Conservation (phyloP, 1,284 basidiomycete species). For the Bjerkandera adusta region DNA sequence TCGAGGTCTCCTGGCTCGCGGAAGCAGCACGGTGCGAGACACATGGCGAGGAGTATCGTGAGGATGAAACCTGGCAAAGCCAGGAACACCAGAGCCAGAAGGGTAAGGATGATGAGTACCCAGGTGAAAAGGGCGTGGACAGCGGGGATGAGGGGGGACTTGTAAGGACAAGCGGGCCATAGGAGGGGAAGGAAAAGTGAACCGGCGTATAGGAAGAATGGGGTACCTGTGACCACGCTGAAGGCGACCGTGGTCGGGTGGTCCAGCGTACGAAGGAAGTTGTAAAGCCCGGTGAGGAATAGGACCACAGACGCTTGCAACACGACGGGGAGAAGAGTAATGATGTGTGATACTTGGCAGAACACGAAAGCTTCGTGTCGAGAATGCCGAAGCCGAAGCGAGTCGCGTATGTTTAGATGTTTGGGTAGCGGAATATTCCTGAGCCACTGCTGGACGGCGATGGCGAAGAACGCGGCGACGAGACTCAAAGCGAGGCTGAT, state of each 20-base stretch:
- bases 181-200: constrained; percentile 9
- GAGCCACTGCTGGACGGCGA: constrained; percentile 16
- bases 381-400: constrained; percentile 18
- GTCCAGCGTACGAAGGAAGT: constrained; percentile 22
- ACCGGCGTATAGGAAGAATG: constrained; percentile 1
- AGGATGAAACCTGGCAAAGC: no score
- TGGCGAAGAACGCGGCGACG: constrained; percentile 8
- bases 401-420: constrained; percentile 4
- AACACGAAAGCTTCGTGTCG: constrained; percentile 18
- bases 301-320: constrained; percentile 24
- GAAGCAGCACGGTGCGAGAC: no score
- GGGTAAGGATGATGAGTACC: not conserved
- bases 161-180: constrained; percentile 10
- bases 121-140: not conserved
- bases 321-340: constrained; percentile 20
- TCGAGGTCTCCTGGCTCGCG: no score
- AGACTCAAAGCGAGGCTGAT: constrained; percentile 13
- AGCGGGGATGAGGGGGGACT: constrained; percentile 1
- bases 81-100: no score
- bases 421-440: constrained; percentile 1
- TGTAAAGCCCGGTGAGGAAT: constrained; percentile 21
- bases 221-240: constrained; percentile 10
- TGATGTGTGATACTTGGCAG: constrained; percentile 21
- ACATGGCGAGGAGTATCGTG: no score
- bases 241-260: constrained; percentile 16